These are phyloP conservation scores for Chaetomium globosum DNA, from an alignment of 2,329 filamentous ascomycete species.

Conservation along the genomic window DNA sequence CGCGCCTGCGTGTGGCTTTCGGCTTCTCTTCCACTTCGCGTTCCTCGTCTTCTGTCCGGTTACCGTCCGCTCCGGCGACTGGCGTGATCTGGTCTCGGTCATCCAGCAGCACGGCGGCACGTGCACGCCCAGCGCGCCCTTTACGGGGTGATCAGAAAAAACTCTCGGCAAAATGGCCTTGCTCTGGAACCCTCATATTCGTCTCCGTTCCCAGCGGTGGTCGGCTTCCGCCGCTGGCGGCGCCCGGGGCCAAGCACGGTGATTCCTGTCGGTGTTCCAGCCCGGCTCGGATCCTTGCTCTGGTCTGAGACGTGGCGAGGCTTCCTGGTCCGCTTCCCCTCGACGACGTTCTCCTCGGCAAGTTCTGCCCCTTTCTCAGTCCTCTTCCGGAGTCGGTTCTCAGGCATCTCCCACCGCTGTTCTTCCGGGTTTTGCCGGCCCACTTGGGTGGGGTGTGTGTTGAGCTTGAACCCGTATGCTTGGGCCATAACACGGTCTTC, in stretches of 20 bases:
- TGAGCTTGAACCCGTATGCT: conserved; percentile 64
- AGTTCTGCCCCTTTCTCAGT: conserved; percentile 63
- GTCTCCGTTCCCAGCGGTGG: conserved; percentile 24
- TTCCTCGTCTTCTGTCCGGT: conserved; percentile 31
- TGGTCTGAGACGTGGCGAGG: conserved; percentile 57
- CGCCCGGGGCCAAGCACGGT: conserved; percentile 40
- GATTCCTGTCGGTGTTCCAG: conserved; percentile 51
- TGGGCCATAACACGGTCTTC: conserved; percentile 63
- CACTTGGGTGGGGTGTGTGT: conserved; percentile 59
- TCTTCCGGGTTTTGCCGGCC: conserved; percentile 61
- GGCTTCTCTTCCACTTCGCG: conserved; percentile 23
- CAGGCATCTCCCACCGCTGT: conserved; percentile 59
- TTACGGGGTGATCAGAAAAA: conserved; percentile 30
- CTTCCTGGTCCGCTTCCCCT: conserved; percentile 58
- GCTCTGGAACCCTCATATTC: conserved; percentile 18
- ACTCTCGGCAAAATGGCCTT: conserved; percentile 21
- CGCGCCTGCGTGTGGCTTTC: conserved; percentile 34
- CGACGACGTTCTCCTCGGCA: conserved; percentile 48
- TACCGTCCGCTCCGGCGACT: conserved; percentile 24
- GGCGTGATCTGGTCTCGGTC: conserved; percentile 25
- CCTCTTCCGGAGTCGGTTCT: conserved; percentile 58
- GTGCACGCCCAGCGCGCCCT: conserved; percentile 30
- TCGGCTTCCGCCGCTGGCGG: conserved; percentile 30
- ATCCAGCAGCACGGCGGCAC: conserved; percentile 22
- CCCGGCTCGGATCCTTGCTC: conserved; percentile 54